Evolutionary conservation across 2,329 filamentous ascomycete species (phyloP).

Genomic region (Colletotrichum tanaceti): DNA sequence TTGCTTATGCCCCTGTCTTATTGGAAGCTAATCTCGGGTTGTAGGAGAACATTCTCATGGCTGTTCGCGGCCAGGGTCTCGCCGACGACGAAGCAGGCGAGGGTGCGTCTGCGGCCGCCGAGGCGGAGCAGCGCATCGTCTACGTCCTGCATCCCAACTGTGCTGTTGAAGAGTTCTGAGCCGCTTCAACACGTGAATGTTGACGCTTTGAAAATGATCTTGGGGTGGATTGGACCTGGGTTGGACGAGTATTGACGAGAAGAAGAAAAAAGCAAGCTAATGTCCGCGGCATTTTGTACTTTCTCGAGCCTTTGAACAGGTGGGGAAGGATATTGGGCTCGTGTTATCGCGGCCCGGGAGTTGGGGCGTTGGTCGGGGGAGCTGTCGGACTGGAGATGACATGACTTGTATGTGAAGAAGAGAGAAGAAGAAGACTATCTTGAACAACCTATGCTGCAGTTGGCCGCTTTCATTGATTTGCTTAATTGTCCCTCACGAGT

Average conservation of each 20-base stretch:
- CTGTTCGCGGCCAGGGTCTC: constrained; percentile 74
- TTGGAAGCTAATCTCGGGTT: constrained; percentile 52
- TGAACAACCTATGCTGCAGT: background rate
- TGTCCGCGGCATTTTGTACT: constrained; percentile 30
- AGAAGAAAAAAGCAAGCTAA: constrained; percentile 23
- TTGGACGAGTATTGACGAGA: constrained; percentile 16
- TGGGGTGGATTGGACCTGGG: too few species aligned
- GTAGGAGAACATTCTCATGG: constrained; percentile 88
- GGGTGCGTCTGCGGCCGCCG: constrained; percentile 55
- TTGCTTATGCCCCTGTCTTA: constrained; percentile 57
- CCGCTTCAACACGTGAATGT: background rate
- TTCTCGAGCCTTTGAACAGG: constrained; percentile 10
- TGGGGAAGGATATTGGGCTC: constrained; percentile 15
- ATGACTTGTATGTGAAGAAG: background rate
- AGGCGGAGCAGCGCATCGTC: constrained; percentile 63
- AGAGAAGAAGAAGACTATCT: background rate
- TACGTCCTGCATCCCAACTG: constrained; percentile 97
- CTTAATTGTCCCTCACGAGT: background rate
- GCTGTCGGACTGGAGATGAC: background rate
- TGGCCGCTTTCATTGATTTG: background rate
- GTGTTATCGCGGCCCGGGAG: constrained; percentile 18
- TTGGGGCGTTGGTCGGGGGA: constrained; percentile 27
- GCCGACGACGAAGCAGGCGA: constrained; percentile 58
- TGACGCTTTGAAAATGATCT: background rate
- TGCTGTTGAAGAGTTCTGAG: constrained; percentile 74